Base-by-base conservation (phyloP, 176 grass and related monocot species). In the Avena sativa region DNA sequence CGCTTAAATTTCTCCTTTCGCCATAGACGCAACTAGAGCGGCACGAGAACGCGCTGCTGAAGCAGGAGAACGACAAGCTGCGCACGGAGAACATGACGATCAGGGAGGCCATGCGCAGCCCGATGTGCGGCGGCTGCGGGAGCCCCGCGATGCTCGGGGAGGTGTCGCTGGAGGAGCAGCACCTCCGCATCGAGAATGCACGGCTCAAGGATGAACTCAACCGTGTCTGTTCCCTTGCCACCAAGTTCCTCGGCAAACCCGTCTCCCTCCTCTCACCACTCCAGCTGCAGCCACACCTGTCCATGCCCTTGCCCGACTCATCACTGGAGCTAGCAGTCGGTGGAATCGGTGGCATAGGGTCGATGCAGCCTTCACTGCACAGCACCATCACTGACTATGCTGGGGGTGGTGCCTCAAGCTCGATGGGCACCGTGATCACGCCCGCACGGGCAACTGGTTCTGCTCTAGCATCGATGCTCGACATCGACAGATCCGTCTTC, bases 31-130 rank as follows among this genome's bases (percentile, higher is more conserved):
- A 99, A 55, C 93, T 99, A 62, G 97, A 99, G 80, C 90, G 97
- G n/a, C 92, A 99, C 38, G 97, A 99, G 87, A 99, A 99, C 76
- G 90, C 90, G 66, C 87, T 94, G 16, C 92, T 99, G 36, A 91
- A 93, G 87, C 97, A 99, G 76, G 94, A 99, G 86, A 99, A 96
- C 36, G 97, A 99, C 77, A 93, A 93, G 82, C 76, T 99, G 84
- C 97, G 90, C 1, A 83, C 97, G 1, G 97, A 99, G 90, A 99
- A 96, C 89, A 48, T 93, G 79, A 84, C 97, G 15, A 91, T 99
- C 82, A 80, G 91, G 60, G 97, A 99, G 52, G 92, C 92, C 1
- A 96, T 96, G 89, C 78, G 97, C 55, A 94, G 87, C 71, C 97
- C 97, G 16, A 90, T 93, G 72, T 99, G 97, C 90, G 91, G 86